Conservation (phyloP, 805 yeast genomes). For the Metschnikowia arizonensis region DNA sequence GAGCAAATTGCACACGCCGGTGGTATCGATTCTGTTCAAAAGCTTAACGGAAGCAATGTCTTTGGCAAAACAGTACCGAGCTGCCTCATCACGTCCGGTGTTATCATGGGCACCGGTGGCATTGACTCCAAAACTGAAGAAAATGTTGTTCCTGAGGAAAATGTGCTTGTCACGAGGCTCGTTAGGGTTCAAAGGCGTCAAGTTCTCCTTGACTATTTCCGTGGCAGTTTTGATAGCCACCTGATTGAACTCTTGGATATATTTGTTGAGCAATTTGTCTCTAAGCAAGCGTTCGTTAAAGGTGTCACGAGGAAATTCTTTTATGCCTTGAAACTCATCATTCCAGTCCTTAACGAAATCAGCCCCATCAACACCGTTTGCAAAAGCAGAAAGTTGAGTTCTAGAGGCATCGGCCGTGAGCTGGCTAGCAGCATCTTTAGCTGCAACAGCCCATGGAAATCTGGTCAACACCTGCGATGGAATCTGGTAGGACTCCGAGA, state of each 20-base stretch:
- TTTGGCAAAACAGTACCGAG: conserved; percentile 72
- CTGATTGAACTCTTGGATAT: conserved; percentile 69
- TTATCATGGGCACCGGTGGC: conserved; percentile 59
- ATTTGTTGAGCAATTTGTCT: conserved; percentile 70
- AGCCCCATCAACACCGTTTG: conserved; percentile 57
- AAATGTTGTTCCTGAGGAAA: conserved; percentile 76
- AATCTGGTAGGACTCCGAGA: conserved; percentile 53
- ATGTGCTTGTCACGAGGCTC: conserved; percentile 61
- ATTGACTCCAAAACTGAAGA: conserved; percentile 72
- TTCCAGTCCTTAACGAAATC: conserved; percentile 74
- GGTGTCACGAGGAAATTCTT: conserved; percentile 59
- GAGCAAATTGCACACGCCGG: conserved; percentile 64
- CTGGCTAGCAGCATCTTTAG: conserved; percentile 15
- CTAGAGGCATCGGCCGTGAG: conserved; percentile 53
- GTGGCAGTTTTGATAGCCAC: conserved; percentile 79
- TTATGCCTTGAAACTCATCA: conserved; percentile 80
- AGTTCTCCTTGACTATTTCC: conserved; percentile 66
- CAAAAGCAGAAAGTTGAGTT: conserved; percentile 51
- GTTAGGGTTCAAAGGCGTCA: conserved; percentile 75
- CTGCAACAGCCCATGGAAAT: conserved; percentile 73
- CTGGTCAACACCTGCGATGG: conserved; percentile 60
- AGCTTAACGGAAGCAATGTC: conserved; percentile 71
- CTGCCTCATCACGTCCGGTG: conserved; percentile 81
- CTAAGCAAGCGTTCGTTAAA: conserved; percentile 66
- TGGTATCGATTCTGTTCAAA: conserved; percentile 61